Conservation (phyloP, 2,329 filamentous ascomycete species). For the Lachnellula willkommii region DNA sequence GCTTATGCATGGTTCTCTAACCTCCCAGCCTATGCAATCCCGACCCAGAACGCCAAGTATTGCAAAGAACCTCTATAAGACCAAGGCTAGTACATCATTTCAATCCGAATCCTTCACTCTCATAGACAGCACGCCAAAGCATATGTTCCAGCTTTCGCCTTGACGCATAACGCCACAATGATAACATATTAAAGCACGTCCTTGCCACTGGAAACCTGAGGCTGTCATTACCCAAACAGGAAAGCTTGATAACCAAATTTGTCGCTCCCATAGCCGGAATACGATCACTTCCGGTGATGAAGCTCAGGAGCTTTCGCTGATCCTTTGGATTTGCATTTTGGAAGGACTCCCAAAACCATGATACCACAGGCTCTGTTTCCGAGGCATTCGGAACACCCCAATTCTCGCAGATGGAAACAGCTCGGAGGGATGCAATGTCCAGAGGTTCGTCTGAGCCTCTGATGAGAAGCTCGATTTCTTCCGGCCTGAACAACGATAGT, state of each 20-base stretch:
- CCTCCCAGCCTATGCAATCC: not conserved
- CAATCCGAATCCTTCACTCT: conserved; percentile 88
- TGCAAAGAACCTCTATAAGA: not conserved
- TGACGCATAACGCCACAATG: conserved; percentile 66
- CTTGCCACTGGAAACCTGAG: conserved; percentile 76
- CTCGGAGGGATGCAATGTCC: conserved; percentile 69
- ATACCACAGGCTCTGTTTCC: conserved; percentile 60
- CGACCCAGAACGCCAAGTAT: not conserved
- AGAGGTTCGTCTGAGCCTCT: conserved; percentile 79
- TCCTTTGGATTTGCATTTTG: conserved; percentile 56
- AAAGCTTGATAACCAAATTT: conserved; percentile 69
- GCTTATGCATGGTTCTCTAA: not conserved
- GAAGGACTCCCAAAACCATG: conserved; percentile 89
- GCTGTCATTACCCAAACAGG: conserved; percentile 68
- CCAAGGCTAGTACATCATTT: conserved; percentile 46
- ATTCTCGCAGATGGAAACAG: conserved; percentile 75
- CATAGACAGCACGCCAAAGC: conserved; percentile 81
- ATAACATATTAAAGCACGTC: conserved; percentile 85
- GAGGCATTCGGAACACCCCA: conserved; percentile 58
- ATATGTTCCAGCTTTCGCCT: conserved; percentile 62
- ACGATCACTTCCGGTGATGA: conserved; percentile 85
- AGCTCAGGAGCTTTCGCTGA: conserved; percentile 74
- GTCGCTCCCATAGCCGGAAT: conserved; percentile 84
- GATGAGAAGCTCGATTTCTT: conserved; percentile 86
- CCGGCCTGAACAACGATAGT: conserved; percentile 77